Percentiles rank a stretch among this genome's conserved stretches.
phyloP scores from a whole-genome alignment of 257 asterid species.

The Thymus quinquecostatus region DNA sequence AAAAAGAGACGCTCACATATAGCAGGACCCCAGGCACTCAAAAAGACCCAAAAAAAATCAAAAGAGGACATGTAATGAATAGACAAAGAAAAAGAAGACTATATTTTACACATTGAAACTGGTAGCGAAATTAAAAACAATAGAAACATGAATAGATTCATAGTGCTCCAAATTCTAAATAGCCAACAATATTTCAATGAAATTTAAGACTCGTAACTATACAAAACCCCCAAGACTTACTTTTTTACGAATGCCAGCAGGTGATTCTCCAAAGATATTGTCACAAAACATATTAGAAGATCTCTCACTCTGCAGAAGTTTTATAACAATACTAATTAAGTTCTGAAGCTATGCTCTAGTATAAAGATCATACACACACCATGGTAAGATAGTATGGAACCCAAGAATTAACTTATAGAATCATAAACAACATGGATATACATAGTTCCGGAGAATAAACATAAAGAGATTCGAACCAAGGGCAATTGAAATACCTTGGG shows the following conservation, averaged over 20 bases:
- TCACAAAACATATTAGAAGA: slow-evolving; percentile 80
- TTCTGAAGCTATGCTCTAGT: slow-evolving; percentile 20
- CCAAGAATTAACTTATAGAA: neutral
- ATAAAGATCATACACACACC: neutral
- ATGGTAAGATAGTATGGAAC: too few relatives aligned
- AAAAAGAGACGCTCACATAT: neutral
- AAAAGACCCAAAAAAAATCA: neutral
- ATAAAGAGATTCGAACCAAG: slow-evolving; percentile 3
- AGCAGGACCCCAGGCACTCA: neutral
- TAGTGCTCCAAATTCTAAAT: neutral
- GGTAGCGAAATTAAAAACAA: neutral
- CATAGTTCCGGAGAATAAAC: neutral
- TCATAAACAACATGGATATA: neutral
- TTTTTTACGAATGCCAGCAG: slow-evolving; percentile 72
- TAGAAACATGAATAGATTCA: neutral
- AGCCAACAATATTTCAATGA: neutral
- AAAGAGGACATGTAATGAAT: neutral
- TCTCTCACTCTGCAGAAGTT: slow-evolving; percentile 77
- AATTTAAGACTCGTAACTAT: too few relatives aligned
- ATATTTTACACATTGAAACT: neutral
- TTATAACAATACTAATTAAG: slow-evolving; percentile 24
- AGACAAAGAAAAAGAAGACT: neutral
- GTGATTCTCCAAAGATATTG: slow-evolving; percentile 97
- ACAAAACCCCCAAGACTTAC: slow-evolving; percentile 47
- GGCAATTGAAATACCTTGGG: slow-evolving; percentile 68